Evolutionary conservation across 345 rosid genomes (phyloP), one percentile per base, ranked within the genome.

Genomic region (Carallia brachiata): DNA sequence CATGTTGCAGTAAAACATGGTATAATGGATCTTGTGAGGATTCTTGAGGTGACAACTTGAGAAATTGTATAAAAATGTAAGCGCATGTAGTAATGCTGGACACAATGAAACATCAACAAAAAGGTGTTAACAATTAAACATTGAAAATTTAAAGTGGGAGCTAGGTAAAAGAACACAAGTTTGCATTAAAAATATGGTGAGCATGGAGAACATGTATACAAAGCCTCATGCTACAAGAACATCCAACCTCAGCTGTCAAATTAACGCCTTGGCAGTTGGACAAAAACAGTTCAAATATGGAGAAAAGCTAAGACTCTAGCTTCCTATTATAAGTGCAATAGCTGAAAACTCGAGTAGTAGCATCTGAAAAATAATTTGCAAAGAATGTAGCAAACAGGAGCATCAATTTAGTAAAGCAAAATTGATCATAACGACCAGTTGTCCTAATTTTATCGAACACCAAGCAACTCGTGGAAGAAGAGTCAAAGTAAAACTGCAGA

Each of bases 11-110:
- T 70, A 90, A 73, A 58, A 90, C 77, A 74, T 88, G 84, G 73
- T 82, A 90, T 72, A 93, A 81, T 27, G 93, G 93, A 71, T 90
- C 93, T 71, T 82, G 82, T 2, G 75, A 75, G 70, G 88, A 83
- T 70, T 90, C 91, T 78, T 81, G 80, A 81, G 92, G 77, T 28
- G 96, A 82, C 69, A 89, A 64, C 76, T 93, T 90, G 59, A 85
- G 52, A 40, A 90, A 71, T 81, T 90, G 97, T 64, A 90, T 69
- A 70, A 90, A 80, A 71, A 90, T 81, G 81, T 86, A 93, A 50
- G 61, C 79, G 72, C 87, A 79, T 0, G 87, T 83, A 9, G 90
- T 75, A 68, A 86, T 72, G 73, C 98, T 93, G 86, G 4, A 52
- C 36, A 28, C 52, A 30, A 44, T 7, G 16, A 28, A 23, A 31